phyloP scores from a whole-genome alignment of 164 flowering plant genomes.

The Chloranthus sessilifolius region DNA sequence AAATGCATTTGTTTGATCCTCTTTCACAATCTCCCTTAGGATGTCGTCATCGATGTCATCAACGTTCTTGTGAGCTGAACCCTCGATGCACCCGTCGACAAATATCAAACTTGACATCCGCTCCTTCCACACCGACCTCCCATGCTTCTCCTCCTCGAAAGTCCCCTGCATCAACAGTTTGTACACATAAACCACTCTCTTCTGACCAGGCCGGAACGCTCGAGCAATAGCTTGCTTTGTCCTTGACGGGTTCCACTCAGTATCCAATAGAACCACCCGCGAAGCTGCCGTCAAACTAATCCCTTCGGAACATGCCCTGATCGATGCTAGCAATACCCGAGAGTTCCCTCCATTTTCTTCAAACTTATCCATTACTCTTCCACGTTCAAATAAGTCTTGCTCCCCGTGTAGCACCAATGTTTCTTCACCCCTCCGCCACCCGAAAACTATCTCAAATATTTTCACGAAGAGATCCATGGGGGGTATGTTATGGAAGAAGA shows the following conservation, averaged over 20 bases:
- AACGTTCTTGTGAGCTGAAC: slow-evolving; percentile 64
- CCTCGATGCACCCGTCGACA: slow-evolving; percentile 62
- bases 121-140: slow-evolving; percentile 78
- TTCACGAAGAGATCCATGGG: slow-evolving; percentile 64
- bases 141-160: slow-evolving; percentile 73
- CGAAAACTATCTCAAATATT: slow-evolving; percentile 50
- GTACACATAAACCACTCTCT: slow-evolving; percentile 78
- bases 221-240: slow-evolving; percentile 95
- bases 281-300: slow-evolving; percentile 96
- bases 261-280: slow-evolving; percentile 79
- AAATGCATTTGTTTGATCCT: slow-evolving; percentile 54
- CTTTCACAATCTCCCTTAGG: slow-evolving; percentile 72
- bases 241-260: slow-evolving; percentile 98
- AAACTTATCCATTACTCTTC: slow-evolving; percentile 76
- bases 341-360: slow-evolving; percentile 59
- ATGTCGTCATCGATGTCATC: slow-evolving; percentile 85
- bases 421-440: slow-evolving; percentile 65
- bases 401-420: slow-evolving; percentile 80
- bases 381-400: slow-evolving; percentile 68
- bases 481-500: slow-evolving; percentile 83
- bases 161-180: slow-evolving; percentile 70
- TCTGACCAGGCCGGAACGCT: slow-evolving; percentile 97
- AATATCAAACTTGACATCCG: slow-evolving; percentile 90
- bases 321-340: slow-evolving; percentile 71
- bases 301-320: slow-evolving; percentile 87